Evolutionary conservation across 2,329 filamentous ascomycete species (phyloP).

Genomic region (Ophiocordyceps sinensis): DNA sequence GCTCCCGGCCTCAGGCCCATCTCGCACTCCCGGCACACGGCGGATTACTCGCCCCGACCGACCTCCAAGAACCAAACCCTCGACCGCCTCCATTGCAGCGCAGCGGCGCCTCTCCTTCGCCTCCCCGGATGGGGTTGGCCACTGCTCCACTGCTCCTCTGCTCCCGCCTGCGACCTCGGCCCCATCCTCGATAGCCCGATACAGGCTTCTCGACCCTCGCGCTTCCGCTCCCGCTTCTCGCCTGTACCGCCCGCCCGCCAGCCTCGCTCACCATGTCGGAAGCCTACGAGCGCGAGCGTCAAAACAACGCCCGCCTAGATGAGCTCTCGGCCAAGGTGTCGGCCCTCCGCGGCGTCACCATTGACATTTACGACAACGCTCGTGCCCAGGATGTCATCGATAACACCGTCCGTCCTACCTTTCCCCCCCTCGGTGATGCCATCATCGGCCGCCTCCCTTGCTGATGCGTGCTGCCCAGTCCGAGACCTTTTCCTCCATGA

Average conservation of each 20-base stretch:
- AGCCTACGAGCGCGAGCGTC: slow-evolving; percentile 65
- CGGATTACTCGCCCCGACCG: too few species aligned
- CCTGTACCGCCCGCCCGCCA: not conserved
- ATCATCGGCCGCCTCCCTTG: not conserved
- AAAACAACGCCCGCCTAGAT: slow-evolving; percentile 90
- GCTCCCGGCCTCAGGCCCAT: too few species aligned
- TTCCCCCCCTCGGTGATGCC: not conserved
- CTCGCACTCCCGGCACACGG: too few species aligned
- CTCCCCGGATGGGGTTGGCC: too few species aligned
- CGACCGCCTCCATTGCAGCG: too few species aligned
- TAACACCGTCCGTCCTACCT: slow-evolving; percentile 48
- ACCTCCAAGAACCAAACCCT: too few species aligned
- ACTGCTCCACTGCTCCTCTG: too few species aligned
- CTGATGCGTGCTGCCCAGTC: slow-evolving; percentile 32
- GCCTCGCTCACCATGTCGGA: slow-evolving; percentile 43
- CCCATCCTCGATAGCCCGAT: too few species aligned
- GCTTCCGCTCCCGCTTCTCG: not conserved
- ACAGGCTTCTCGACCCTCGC: not conserved
- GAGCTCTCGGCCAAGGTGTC: slow-evolving; percentile 86
- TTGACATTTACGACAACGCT: slow-evolving; percentile 97
- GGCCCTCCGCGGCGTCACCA: slow-evolving; percentile 80
- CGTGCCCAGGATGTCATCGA: slow-evolving; percentile 80
- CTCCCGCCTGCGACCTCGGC: too few species aligned
- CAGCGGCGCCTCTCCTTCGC: too few species aligned
- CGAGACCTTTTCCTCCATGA: slow-evolving; percentile 85